Percentiles rank a stretch among this genome's conserved stretches.
phyloP scores from a whole-genome alignment of 306 rosid genomes.

The Vigna radiata region DNA sequence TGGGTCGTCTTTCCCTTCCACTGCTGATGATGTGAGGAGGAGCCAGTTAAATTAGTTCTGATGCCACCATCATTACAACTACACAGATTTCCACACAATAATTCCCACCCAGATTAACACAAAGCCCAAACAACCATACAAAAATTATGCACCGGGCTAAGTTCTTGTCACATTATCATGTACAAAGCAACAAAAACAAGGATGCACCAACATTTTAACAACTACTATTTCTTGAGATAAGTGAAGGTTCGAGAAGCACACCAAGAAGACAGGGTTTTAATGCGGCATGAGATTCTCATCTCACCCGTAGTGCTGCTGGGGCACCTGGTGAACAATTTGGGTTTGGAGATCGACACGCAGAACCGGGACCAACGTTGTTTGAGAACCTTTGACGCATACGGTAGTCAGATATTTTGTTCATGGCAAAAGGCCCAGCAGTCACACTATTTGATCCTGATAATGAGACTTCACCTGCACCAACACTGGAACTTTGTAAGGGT shows the following conservation, averaged over 20 bases:
- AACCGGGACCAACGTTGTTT: constrained; percentile 80
- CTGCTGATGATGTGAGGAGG: constrained; percentile 37
- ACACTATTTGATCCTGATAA: constrained; percentile 61
- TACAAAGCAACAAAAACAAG: constrained; percentile 57
- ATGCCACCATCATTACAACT: constrained; percentile 44
- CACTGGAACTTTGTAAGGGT: constrained; percentile 84
- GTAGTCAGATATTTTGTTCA: constrained; percentile 71
- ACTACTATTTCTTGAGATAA: constrained; percentile 47
- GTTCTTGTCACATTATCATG: constrained; percentile 54
- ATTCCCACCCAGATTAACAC: constrained; percentile 45
- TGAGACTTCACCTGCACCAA: constrained; percentile 64
- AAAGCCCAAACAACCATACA: constrained; percentile 49
- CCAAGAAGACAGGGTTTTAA: constrained; percentile 43
- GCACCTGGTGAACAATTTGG: constrained; percentile 86
- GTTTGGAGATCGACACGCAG: constrained; percentile 87
- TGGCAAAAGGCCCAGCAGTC: constrained; percentile 61
- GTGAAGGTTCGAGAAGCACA: constrained; percentile 44
- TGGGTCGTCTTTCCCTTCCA: constrained; percentile 20
- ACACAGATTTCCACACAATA: constrained; percentile 46
- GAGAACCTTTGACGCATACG: constrained; percentile 77
- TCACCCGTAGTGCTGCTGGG: constrained; percentile 84
- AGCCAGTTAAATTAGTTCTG: constrained; percentile 48
- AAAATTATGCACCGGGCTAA: constrained; percentile 49
- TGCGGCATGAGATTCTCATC: constrained; percentile 60
- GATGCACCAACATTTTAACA: constrained; percentile 51